Evolutionary conservation across 768 basidiomycete genomes (phyloP), one percentile per base, ranked within the genome.

Genomic region (Dioszegia hungarica): DNA sequence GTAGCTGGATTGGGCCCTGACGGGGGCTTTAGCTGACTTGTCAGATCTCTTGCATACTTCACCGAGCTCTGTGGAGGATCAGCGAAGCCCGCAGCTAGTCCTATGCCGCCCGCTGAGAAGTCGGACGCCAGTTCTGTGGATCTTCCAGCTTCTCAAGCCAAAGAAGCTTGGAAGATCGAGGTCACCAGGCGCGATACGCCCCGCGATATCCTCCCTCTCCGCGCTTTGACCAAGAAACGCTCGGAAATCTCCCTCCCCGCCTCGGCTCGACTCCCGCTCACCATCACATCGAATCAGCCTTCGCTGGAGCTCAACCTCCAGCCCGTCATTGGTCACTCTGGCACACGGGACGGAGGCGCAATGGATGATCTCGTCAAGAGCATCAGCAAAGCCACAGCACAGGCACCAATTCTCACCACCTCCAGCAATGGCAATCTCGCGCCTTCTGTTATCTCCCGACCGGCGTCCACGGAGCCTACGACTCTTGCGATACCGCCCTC

Each of bases 301-400:
- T 59, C 59, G 3, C 38, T 66, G 10, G 66, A 69, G 43, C 47
- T 72, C 1, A 67, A 65, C 2, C 56, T 68, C 5, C 65, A 65
- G 47, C 65, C 63, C 41, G 70, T 58, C 14, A 57, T 63, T 3
- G 49, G 49, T 25, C 49, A 38, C 20, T 59, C 49, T 25, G 34
- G 49, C 60, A 59, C 2, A 52, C 48, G 34, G 40, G 55, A 27
- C 15, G 54, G 17, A 31, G 43, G 17, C n/a, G n/a, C n/a, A 55
- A 71, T 66, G 8, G 60, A 52, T 1, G 70, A 72, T 40, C 52
- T 68, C 3, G 64, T 65, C 20, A 57, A 56, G 45, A 66, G 50
- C 24, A 72, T 72, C 61, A 60, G 59, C 36, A 68, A 66, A 53
- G 70, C 70, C 14, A 64, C 70, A 2, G 60, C 59, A 1, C 51